Evolutionary conservation across 305 asterid genomes (phyloP).

Genomic region (Galium porrigens): DNA sequence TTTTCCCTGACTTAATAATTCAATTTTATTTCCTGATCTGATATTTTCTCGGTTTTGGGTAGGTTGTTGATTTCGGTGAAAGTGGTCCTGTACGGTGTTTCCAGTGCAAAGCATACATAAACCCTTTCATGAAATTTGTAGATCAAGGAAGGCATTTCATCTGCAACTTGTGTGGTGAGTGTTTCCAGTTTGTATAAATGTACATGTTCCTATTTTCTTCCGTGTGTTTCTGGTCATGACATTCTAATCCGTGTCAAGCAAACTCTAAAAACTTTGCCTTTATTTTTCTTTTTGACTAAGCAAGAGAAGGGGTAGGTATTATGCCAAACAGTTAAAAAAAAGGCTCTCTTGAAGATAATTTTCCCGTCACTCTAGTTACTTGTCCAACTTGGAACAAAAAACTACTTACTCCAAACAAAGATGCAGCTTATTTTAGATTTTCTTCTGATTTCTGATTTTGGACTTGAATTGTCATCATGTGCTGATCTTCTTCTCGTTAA

Average conservation of each 20-base stretch:
- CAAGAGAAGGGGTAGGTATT: background rate
- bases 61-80: constrained; percentile 98
- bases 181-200: background rate
- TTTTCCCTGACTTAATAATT: background rate
- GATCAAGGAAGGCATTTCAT: constrained; percentile 91
- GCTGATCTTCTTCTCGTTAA: background rate
- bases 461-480: background rate
- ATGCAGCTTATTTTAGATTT: background rate
- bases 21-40: background rate
- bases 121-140: constrained; percentile 87
- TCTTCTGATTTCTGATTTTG: background rate
- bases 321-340: background rate
- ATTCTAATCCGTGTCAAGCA: background rate
- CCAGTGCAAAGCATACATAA: constrained; percentile 93
- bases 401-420: background rate
- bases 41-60: constrained; percentile 6
- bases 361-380: background rate
- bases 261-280: background rate
- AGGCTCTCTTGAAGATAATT: no score
- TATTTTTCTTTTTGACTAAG: background rate
- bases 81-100: constrained; percentile 98
- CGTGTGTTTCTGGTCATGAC: background rate
- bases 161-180: constrained; percentile 94
- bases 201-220: background rate
- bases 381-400: background rate